Percentiles rank a stretch among this genome's conserved stretches.
Evolutionary conservation across 2,329 filamentous ascomycete genomes (phyloP).

Genomic region (Penicillium sp.): DNA sequence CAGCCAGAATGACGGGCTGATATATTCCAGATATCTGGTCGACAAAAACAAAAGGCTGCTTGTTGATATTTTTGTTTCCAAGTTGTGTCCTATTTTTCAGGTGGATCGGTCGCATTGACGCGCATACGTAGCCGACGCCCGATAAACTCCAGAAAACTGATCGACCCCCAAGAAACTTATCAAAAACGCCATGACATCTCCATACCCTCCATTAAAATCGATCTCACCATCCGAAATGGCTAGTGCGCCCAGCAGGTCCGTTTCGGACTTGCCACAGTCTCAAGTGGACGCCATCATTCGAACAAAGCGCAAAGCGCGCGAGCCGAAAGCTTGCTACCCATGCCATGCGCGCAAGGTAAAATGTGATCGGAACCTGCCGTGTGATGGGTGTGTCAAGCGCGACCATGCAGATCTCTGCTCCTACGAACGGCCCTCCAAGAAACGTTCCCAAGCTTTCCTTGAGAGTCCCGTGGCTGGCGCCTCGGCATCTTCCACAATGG

Average conservation of each 20-base stretch:
- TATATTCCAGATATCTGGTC: background rate
- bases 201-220: constrained; percentile 30
- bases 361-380: constrained; percentile 51
- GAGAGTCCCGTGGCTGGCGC: constrained; percentile 22
- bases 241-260: constrained; percentile 25
- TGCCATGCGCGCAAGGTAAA: constrained; percentile 51
- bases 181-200: constrained; percentile 28
- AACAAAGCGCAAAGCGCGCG: constrained; percentile 49
- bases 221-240: constrained; percentile 33
- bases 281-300: constrained; percentile 50
- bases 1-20: background rate
- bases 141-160: constrained; percentile 2
- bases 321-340: constrained; percentile 49
- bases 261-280: constrained; percentile 45
- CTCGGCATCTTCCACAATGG: constrained; percentile 6
- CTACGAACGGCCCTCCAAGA: constrained; percentile 51
- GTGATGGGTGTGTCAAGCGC: constrained; percentile 51
- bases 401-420: constrained; percentile 52
- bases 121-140: constrained; percentile 4
- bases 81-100: background rate
- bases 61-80: background rate
- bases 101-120: background rate
- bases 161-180: background rate
- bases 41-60: background rate
- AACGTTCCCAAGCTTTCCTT: constrained; percentile 32